Base-by-base conservation (phyloP, 345 rosid species). In the Salix brachista region DNA sequence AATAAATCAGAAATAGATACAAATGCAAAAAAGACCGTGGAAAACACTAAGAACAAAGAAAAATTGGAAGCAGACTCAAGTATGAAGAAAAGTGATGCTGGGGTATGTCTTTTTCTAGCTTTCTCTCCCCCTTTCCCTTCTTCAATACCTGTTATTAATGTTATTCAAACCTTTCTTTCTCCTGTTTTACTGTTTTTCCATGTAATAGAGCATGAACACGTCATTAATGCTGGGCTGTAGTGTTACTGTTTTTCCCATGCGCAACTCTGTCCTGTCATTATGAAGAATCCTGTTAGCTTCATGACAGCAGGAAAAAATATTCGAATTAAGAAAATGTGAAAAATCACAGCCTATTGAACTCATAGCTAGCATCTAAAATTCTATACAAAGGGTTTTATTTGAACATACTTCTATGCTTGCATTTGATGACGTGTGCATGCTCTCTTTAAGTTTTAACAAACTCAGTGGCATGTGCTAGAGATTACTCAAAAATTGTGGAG, bases 1-100 rank as follows among this genome's bases (percentile, higher is more conserved):
- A 71, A 72, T 28, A 90, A 86, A 82, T 78, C 58, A 64, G 94
- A 90, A 67, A 85, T 76, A 65, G 90, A 84, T 70, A 46, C 87
- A 58, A 88, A 76, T 81, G 74, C 84, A 32, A 92, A 87, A 77
- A 87, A 79, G 74, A 75, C 69, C 42, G 73, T 52, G 18, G 89
- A 87, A 73, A 70, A 56, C 82, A 69, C 77, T 74, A 87, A 86
- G 83, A 80, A 67, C 79, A 80, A 79, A 14, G 89, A 81, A 61
- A 89, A 89, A 81, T 60, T 87, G 30, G 87, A 86, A 76, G 83
- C 79, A 8, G 85, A 82, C 41, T 60, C 77, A 2, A 80, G 62
- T 77, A 50, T 64, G 37, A 89, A 87, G 82, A 87, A 87, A 77
- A 39, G 73, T 79, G 93, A 90, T 78, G 69, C 83, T 48, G 84